Base-by-base conservation (phyloP, 148 eudicot species). In the Diospyros lotus region DNA sequence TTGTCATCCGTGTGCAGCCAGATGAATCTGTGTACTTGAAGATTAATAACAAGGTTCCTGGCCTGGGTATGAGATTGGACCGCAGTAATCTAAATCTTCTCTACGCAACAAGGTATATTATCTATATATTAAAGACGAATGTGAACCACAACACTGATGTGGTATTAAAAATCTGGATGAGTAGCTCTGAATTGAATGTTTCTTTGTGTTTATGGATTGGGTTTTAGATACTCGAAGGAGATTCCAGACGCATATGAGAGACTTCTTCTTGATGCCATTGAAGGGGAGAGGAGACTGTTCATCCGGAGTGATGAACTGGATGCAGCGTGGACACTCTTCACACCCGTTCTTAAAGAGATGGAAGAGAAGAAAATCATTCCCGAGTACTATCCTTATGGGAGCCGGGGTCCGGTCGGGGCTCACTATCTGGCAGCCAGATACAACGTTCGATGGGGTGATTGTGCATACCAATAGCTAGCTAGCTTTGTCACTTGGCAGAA, bases 221-320 rank as follows among this genome's bases (percentile, higher is more conserved):
- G 76, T 62, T 84, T 60, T 77, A 95, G 98, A 77, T 95, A 95
- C 85, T 82, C 92, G 3, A 90, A 88, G 85, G 97, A 92, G 87
- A 95, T 95, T 73, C 94, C 98, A 3, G 97, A 92, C 86, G 98
- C 98, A 60, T 95, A 95, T 42, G 97, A 95, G 86, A 85, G 97
- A 82, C 94, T 95, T 62, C 87, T 95, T 79, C 91, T 95, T 9
- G 98, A 95, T 82, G 98, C 98, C 3, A 84, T 92, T 18, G 98
- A 92, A 82, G 98, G 98, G 44, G 97, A 95, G 79, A 86, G 97
- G 77, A 85, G 98, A 78, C 78, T 95, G 43, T 95, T 95, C 75
- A 95, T 95, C 18, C 82, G 97, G 39, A 95, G 98, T 59, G 98
- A 95, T 61, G 96, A 95, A 79, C 86, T 95, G 18, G 90, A 95